A percentile compares a stretch with the other conserved stretches of the same genome.
phyloP scores from a whole-genome alignment of 176 grass and related monocot genomes.

The barley (Hordeum vulgare) region MorexV3_pseudomolecules_assembly NC_058522.1:553325469-553325968 shows the following conservation, averaged over 20 bases:
- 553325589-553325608: neutral
- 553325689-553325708: neutral
- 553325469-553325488: neutral
- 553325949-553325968: constrained; percentile 44
- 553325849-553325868: constrained; percentile 94
- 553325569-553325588: neutral
- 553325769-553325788: constrained; percentile 4
- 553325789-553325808: constrained; percentile 1
- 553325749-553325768: neutral
- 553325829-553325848: constrained; percentile 83
- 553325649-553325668: neutral
- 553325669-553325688: neutral
- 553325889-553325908: constrained; percentile 91
- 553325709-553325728: neutral
- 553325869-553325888: constrained; percentile 98
- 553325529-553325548: neutral
- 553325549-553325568: neutral
- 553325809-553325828: constrained; percentile 83
- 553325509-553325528: neutral
- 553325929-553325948: constrained; percentile 76
- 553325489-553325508: neutral
- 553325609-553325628: neutral
- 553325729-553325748: neutral
- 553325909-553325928: constrained; percentile 83
- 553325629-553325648: neutral